Percentiles rank a stretch among this genome's conserved stretches.
phyloP scores from a whole-genome alignment of 345 rosid species.

The Eucalyptus coolabah region DNA sequence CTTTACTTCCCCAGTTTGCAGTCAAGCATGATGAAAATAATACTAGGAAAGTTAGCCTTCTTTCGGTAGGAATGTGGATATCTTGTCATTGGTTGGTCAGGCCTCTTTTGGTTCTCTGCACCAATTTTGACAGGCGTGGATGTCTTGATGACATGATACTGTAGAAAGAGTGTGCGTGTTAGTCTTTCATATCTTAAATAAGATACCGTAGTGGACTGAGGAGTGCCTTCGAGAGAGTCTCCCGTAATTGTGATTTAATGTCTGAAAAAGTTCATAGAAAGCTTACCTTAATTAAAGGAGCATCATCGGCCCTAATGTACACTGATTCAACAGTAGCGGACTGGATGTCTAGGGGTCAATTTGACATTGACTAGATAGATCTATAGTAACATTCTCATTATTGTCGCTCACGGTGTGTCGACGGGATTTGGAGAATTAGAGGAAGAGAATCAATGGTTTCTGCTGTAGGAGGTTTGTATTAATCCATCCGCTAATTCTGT shows the following conservation, averaged over 20 bases:
- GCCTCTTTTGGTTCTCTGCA: neutral
- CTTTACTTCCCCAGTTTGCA: neutral
- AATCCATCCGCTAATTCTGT: neutral
- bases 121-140: neutral
- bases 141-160: neutral
- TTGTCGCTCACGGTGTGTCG: neutral
- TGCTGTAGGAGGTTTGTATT: neutral
- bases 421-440: neutral
- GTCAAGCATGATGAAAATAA: neutral
- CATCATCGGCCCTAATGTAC: neutral
- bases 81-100: neutral
- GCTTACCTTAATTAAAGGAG: neutral
- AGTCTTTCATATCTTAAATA: neutral
- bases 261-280: neutral
- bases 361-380: neutral
- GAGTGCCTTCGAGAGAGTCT: neutral
- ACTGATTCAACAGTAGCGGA: neutral
- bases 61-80: neutral
- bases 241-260: neutral
- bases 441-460: neutral
- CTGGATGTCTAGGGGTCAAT: neutral
- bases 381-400: neutral
- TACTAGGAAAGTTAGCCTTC: neutral
- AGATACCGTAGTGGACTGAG: neutral
- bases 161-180: neutral